These are phyloP conservation scores for Porodaedalea pini DNA, from an alignment of 1,284 basidiomycete genomes.

Conservation along the genomic window DNA sequence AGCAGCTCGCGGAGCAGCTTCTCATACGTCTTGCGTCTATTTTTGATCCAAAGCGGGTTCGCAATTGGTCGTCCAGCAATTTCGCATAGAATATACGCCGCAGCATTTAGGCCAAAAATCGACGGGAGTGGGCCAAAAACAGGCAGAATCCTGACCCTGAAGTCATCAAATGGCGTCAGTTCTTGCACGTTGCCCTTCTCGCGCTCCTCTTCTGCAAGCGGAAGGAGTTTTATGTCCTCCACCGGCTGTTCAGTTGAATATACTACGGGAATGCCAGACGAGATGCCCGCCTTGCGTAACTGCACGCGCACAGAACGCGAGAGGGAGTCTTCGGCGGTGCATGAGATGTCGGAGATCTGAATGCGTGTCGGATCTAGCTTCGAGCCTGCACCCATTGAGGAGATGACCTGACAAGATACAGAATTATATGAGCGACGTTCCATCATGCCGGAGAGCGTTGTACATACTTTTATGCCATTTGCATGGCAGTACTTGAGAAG, in stretches of 20 bases:
- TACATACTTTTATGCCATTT: slow-evolving; percentile 64
- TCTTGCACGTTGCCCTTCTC: slow-evolving; percentile 88
- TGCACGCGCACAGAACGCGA: slow-evolving; percentile 86
- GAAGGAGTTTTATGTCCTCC: slow-evolving; percentile 80
- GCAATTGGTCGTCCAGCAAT: slow-evolving; percentile 78
- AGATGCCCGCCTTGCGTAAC: slow-evolving; percentile 67
- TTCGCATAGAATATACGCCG: slow-evolving; percentile 83
- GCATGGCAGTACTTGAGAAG: slow-evolving; percentile 81
- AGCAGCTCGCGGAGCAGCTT: slow-evolving; percentile 74
- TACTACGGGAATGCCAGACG: slow-evolving; percentile 85
- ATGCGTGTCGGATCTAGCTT: slow-evolving; percentile 94
- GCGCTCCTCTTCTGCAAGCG: slow-evolving; percentile 90
- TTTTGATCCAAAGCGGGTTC: slow-evolving; percentile 81
- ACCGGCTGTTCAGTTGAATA: slow-evolving; percentile 94
- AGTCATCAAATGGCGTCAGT: slow-evolving; percentile 89
- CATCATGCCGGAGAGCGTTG: neutral
- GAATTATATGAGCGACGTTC: slow-evolving; percentile 2
- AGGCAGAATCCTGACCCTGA: slow-evolving; percentile 86
- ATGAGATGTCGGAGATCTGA: slow-evolving; percentile 93
- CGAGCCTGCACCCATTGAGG: slow-evolving; percentile 97
- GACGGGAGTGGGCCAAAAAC: slow-evolving; percentile 84
- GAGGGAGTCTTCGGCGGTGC: slow-evolving; percentile 92
- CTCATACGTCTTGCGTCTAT: slow-evolving; percentile 81
- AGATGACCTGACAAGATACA: slow-evolving; percentile 65
- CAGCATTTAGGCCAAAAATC: slow-evolving; percentile 85